These are phyloP conservation scores for Clonostachys solani DNA, from an alignment of 2,329 filamentous ascomycete genomes.

Conservation along the genomic window DNA sequence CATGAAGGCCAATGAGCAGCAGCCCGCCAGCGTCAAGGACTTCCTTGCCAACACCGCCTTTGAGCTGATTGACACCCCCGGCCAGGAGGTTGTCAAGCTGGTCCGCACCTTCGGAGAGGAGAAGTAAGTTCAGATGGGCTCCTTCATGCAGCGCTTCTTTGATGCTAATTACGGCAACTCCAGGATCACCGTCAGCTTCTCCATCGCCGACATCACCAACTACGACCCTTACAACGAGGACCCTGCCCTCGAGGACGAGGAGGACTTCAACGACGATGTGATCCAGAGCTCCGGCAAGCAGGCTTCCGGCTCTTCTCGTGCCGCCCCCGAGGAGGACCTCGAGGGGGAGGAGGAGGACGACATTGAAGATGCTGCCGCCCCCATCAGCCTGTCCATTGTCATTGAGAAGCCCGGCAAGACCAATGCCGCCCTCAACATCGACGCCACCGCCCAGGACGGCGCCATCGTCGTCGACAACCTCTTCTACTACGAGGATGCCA, in stretches of 20 bases:
- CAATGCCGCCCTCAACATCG: constrained; percentile 75
- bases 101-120: constrained; percentile 82
- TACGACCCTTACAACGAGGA: constrained; percentile 32
- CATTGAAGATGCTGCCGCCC: constrained; percentile 57
- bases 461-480: constrained; percentile 86
- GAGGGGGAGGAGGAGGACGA: constrained; percentile 44
- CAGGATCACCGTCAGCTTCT: constrained; percentile 39
- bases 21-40: constrained; percentile 76
- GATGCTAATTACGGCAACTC: not conserved
- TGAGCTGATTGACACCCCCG: constrained; percentile 75
- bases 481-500: constrained; percentile 77
- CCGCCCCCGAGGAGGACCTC: constrained; percentile 49
- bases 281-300: constrained; percentile 52
- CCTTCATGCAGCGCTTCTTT: not conserved
- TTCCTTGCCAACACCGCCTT: constrained; percentile 85
- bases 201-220: constrained; percentile 33
- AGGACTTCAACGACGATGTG: constrained; percentile 26
- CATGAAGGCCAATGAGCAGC: constrained; percentile 67
- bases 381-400: constrained; percentile 75
- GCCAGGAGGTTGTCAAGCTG: constrained; percentile 84
- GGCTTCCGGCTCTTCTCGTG: constrained; percentile 42
- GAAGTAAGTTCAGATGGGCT: constrained; percentile 54
- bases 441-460: constrained; percentile 82
- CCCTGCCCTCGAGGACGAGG: constrained; percentile 31
- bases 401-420: constrained; percentile 78